Percentiles rank a stretch among this genome's conserved stretches.
These are phyloP conservation scores for Tephrocybe rancida DNA, from an alignment of 768 basidiomycete species.

Conservation along the genomic window DNA sequence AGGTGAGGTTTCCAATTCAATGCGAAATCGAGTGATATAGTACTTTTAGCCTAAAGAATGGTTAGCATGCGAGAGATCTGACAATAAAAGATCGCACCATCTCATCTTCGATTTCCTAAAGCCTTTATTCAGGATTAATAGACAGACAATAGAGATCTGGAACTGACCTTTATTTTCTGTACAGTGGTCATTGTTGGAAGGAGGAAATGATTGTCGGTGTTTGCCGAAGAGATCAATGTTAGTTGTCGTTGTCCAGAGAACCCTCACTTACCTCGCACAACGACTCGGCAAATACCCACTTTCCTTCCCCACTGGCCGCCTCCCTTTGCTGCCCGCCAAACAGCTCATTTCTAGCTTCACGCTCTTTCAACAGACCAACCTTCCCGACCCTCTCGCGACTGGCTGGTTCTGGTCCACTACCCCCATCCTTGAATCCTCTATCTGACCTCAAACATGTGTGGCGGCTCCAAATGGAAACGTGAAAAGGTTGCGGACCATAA, in stretches of 20 bases:
- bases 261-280: slow-evolving; percentile 1
- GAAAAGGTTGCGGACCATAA: slow-evolving; percentile 98
- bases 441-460: slow-evolving; percentile 50
- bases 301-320: slow-evolving; percentile 12
- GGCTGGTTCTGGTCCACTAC: slow-evolving; percentile 45
- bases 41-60: slow-evolving; percentile 73
- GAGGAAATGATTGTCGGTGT: slow-evolving; percentile 29
- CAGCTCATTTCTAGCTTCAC: slow-evolving; percentile 24
- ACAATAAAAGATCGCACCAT: slow-evolving; percentile 61
- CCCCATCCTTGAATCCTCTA: slow-evolving; percentile 20
- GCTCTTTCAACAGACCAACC: slow-evolving; percentile 23
- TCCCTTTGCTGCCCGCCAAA: slow-evolving; percentile 8
- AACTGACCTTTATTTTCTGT: slow-evolving; percentile 80
- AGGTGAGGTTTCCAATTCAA: slow-evolving; percentile 13
- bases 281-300: slow-evolving; percentile 3
- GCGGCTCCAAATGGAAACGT: slow-evolving; percentile 91
- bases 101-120: slow-evolving; percentile 93
- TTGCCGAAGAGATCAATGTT: slow-evolving; percentile 32
- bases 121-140: slow-evolving; percentile 19
- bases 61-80: slow-evolving; percentile 21
- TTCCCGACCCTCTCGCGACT: slow-evolving; percentile 42
- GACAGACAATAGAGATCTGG: slow-evolving; percentile 21
- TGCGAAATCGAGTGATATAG: slow-evolving; percentile 18
- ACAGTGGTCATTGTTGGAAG: slow-evolving; percentile 77
- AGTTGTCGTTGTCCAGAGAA: slow-evolving; percentile 1